Percentiles rank a stretch among this genome's conserved stretches.
Evolutionary conservation across 768 basidiomycete species (phyloP).

Genomic region (Russula brevipes): DNA sequence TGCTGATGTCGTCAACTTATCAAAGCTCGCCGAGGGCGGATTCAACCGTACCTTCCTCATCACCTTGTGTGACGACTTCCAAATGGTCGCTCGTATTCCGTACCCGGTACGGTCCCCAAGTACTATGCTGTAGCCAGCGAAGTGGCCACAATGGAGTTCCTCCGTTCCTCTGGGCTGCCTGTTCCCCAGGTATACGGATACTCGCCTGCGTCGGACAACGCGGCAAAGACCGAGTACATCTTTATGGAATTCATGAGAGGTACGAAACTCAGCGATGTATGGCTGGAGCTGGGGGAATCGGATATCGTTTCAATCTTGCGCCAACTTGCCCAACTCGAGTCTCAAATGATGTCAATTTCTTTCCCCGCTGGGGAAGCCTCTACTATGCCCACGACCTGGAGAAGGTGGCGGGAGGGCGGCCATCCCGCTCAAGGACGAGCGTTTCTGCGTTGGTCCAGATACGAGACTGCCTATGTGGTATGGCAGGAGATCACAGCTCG

Average conservation of each 20-base stretch:
- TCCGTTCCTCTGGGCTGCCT: conserved; percentile 31
- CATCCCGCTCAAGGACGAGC: not conserved
- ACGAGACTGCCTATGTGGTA: conserved; percentile 41
- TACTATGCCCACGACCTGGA: conserved; percentile 45
- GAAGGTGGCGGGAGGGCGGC: conserved; percentile 18
- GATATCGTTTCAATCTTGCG: conserved; percentile 37
- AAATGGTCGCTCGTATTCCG: conserved; percentile 29
- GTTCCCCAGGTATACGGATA: conserved; percentile 26
- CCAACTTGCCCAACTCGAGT: conserved; percentile 46
- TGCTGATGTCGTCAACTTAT: conserved; percentile 35
- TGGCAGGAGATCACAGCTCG: conserved; percentile 46
- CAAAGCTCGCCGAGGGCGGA: conserved; percentile 42
- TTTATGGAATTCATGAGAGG: not conserved
- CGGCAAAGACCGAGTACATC: not conserved
- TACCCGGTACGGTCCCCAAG: conserved; percentile 25
- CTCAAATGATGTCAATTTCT: conserved; percentile 41
- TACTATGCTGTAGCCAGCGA: conserved; percentile 32
- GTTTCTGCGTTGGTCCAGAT: conserved; percentile 2
- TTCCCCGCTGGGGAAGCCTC: conserved; percentile 51
- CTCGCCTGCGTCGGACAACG: not conserved
- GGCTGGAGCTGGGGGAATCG: not conserved
- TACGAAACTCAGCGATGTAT: not conserved
- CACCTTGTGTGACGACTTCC: conserved; percentile 27
- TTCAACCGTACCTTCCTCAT: conserved; percentile 34
- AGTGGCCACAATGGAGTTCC: conserved; percentile 31